Base-by-base conservation (phyloP, 768 basidiomycete species). In the Phaffia australis region DNA sequence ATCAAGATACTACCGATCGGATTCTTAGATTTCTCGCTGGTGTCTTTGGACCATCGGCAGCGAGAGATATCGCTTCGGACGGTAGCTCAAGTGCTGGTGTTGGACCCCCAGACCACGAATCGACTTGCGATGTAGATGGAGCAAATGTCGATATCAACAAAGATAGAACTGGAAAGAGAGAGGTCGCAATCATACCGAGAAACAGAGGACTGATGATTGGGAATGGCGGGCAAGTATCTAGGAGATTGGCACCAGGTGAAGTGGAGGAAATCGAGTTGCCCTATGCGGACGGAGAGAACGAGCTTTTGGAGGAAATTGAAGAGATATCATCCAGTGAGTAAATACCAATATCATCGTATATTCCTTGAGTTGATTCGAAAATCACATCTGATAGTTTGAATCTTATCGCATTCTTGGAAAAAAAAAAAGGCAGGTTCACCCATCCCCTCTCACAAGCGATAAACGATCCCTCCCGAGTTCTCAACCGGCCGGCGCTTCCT, bases 1-100 rank as follows among this genome's bases (percentile, higher is more conserved):
- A 97, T 70, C 87, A 95, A 73, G 92, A 98, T 75, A 95, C 91
- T 25, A 91, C 98, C 74, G 91, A 95, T 73, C 80, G 89, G 64
- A 98, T 99, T 69, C 82, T 99, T 70, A 87, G 90, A 68, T 98
- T 99, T 77, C 78, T 99, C 64, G 93, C 93, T 14, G 86, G 89
- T 16, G 87, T 97, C 2, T 98, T 98, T 77, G 79, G 79, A 35
- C 46, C 49, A 8, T 62, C 56, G 9, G 67, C 63, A 15, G 50
- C 67, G 56, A 57, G 63, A 18, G 67, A 69, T 48, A 63, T 69
- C 59, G 66, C 66, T 14, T 42, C 63, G n/a, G 63, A 55, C 29
- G 50, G 51, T n/a, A 35, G 54, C 4, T 35, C 32, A 32, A 55
- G 49, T 25, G 18, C 52, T 25, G 63, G 63, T 23, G 54, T n/a